These are phyloP conservation scores for Penicillium sp. DNA, from an alignment of 2,329 filamentous ascomycete genomes.

Conservation along the genomic window DNA sequence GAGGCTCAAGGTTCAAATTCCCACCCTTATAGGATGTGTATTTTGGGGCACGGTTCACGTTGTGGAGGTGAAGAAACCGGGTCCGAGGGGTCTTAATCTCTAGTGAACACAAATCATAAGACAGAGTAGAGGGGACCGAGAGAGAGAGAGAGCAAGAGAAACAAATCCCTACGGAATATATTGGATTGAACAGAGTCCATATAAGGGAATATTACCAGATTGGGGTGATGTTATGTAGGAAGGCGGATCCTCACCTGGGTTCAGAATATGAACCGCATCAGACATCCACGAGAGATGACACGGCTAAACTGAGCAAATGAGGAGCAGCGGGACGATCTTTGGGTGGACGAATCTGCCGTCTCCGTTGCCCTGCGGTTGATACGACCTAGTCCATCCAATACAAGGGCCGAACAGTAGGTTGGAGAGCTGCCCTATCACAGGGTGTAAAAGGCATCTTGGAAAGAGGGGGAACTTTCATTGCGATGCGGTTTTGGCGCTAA, in stretches of 20 bases:
- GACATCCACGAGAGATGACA: slow-evolving; percentile 17
- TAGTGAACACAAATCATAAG: slow-evolving; percentile 1
- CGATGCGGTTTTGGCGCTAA: slow-evolving; percentile 13
- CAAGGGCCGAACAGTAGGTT: slow-evolving; percentile 24
- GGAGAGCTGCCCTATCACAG: slow-evolving; percentile 21
- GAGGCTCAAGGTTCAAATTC: background rate
- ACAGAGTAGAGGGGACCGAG: background rate
- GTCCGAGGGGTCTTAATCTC: background rate
- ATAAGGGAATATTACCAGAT: slow-evolving; percentile 11
- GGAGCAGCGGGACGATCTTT: slow-evolving; percentile 20
- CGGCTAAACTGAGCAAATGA: slow-evolving; percentile 21
- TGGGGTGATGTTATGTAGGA: slow-evolving; percentile 11
- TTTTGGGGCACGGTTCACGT: background rate
- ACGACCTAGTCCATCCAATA: slow-evolving; percentile 13
- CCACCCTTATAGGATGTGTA: background rate
- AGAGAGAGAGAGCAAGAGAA: background rate
- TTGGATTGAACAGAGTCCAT: slow-evolving; percentile 6
- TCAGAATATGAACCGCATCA: slow-evolving; percentile 18
- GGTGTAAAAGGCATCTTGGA: slow-evolving; percentile 8
- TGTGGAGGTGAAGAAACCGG: slow-evolving; percentile 5
- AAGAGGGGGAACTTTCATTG: slow-evolving; percentile 12
- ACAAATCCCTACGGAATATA: slow-evolving; percentile 11
- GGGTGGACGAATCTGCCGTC: slow-evolving; percentile 18
- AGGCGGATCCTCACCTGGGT: slow-evolving; percentile 16
- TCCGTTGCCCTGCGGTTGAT: slow-evolving; percentile 13